A percentile compares a stretch with the other conserved stretches of the same genome.
Conservation (phyloP, 805 yeast species). For the Lipomyces sp. region DNA sequence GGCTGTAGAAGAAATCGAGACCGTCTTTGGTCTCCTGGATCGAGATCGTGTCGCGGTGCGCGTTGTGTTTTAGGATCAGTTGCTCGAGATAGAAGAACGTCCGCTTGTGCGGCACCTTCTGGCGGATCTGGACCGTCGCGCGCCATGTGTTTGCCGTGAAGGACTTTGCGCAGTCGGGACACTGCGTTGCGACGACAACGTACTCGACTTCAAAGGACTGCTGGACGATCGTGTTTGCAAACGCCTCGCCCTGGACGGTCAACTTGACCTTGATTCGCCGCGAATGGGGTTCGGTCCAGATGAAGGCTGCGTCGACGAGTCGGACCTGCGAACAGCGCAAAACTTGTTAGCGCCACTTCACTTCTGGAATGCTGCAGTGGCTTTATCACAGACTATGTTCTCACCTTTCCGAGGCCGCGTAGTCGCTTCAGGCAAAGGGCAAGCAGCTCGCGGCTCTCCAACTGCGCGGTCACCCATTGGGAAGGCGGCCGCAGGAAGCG, state of each 20-base stretch:
- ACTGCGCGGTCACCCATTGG: constrained; percentile 86
- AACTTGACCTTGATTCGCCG: constrained; percentile 87
- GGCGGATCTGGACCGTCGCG: constrained; percentile 96
- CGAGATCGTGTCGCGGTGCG: constrained; percentile 89
- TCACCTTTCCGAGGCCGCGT: constrained; percentile 79
- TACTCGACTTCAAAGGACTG: constrained; percentile 94
- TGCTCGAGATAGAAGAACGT: constrained; percentile 95
- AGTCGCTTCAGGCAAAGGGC: constrained; percentile 86
- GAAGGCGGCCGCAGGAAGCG: constrained; percentile 91
- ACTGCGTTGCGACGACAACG: constrained; percentile 91
- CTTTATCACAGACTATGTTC: background rate
- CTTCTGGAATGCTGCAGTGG: too few species aligned
- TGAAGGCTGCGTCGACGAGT: constrained; percentile 86
- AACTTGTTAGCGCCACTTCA: constrained; percentile 34
- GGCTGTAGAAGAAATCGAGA: constrained; percentile 85
- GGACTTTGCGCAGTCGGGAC: constrained; percentile 97
- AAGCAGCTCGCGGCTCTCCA: constrained; percentile 87
- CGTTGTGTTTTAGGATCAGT: constrained; percentile 84
- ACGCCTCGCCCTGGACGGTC: constrained; percentile 96
- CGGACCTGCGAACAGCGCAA: too few species aligned
- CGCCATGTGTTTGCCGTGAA: constrained; percentile 97
- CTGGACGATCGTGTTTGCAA: constrained; percentile 85
- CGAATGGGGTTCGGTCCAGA: constrained; percentile 99
- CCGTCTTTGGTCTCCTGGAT: constrained; percentile 94
- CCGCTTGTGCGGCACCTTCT: constrained; percentile 94